Conservation (phyloP, 331 rosid species). For the Rhamnella rubrinervis region DNA sequence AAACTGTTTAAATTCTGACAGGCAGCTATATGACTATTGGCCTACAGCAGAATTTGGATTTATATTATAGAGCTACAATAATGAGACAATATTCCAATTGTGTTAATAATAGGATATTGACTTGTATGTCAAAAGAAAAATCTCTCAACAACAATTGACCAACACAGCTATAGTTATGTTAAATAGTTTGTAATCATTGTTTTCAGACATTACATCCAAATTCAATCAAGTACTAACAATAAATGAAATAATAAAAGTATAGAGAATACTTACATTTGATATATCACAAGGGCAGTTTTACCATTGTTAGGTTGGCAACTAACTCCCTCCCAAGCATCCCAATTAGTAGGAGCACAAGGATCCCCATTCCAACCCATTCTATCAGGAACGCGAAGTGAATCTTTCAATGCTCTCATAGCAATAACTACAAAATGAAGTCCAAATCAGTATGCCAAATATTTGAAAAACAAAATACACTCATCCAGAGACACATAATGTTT, state of each 20-base stretch:
- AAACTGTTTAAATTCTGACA: no score
- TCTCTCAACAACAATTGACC: no score
- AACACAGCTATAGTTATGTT: no score
- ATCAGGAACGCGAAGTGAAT: slow-evolving; percentile 76
- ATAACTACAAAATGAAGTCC: slow-evolving; percentile 40
- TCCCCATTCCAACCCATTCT: slow-evolving; percentile 99
- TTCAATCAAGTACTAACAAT: not conserved
- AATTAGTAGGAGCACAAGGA: slow-evolving; percentile 96
- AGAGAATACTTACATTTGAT: slow-evolving; percentile 68
- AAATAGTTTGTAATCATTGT: not conserved
- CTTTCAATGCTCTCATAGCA: slow-evolving; percentile 90
- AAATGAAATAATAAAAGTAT: not conserved
- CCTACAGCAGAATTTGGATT: no score
- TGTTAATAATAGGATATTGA: no score
- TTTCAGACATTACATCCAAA: not conserved
- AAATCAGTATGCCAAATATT: not conserved
- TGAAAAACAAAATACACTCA: not conserved
- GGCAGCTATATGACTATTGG: no score
- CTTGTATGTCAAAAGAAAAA: no score
- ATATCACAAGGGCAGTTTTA: slow-evolving; percentile 54
- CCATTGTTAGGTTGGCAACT: slow-evolving; percentile 67
- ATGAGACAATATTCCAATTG: no score
- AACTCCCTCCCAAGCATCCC: slow-evolving; percentile 99
- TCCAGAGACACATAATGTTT: not conserved
- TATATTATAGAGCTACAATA: no score